phyloP scores from a whole-genome alignment of 306 rosid species.

The Cucurbita argyrosperma region DNA sequence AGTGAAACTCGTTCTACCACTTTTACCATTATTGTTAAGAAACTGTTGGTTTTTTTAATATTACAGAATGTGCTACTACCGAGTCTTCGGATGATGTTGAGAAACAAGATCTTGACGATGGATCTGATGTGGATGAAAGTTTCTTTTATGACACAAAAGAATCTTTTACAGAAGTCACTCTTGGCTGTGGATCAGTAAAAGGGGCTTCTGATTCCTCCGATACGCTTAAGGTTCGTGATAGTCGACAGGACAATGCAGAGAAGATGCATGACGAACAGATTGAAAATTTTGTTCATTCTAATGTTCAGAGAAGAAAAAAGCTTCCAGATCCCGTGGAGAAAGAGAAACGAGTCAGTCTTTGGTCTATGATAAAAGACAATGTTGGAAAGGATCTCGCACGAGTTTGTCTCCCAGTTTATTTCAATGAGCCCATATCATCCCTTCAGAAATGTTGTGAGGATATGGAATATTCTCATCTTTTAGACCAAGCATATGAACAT shows the following conservation, averaged over 20 bases:
- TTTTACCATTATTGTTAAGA: neutral
- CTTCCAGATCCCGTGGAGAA: conserved; percentile 91
- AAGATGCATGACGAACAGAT: conserved; percentile 24
- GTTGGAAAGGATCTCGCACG: conserved; percentile 95
- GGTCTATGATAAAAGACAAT: conserved; percentile 96
- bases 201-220: conserved; percentile 20
- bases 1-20: neutral
- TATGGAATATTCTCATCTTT: conserved; percentile 79
- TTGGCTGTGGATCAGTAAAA: conserved; percentile 24
- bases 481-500: conserved; percentile 69
- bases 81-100: conserved; percentile 88
- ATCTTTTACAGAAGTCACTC: conserved; percentile 45
- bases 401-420: conserved; percentile 97
- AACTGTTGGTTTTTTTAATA: neutral
- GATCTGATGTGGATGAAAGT: conserved; percentile 73
- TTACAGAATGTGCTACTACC: conserved; percentile 82
- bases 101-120: conserved; percentile 81
- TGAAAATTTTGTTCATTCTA: conserved; percentile 21
- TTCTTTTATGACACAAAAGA: conserved; percentile 60
- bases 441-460: conserved; percentile 96
- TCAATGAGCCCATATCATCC: conserved; percentile 92
- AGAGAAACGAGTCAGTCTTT: conserved; percentile 91
- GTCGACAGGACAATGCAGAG: conserved; percentile 23
- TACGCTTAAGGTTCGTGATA: conserved; percentile 17
- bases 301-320: conserved; percentile 55